Base-by-base conservation (phyloP, 371 early-diverging fungal genomes). In the Circinella umbellata region DNA sequence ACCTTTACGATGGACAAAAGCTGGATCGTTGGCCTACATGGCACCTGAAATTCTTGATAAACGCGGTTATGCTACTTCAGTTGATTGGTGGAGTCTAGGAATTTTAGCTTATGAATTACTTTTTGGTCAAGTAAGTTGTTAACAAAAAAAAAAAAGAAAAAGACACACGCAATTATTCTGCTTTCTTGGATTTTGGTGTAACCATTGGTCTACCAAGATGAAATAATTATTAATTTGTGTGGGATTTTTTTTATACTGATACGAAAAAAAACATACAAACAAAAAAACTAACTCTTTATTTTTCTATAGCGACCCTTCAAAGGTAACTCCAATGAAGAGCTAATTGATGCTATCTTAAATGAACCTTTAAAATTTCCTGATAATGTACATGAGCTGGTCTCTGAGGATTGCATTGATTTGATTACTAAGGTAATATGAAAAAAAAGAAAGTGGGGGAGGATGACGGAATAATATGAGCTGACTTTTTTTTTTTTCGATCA, bases 71-170 rank as follows among this genome's bases (percentile, higher is more conserved):
- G 75, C 80, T 38, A 80, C 80, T 42, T 80, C 89, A 0, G 89
- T 93, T 1, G 94, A 98, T 79, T 94, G 95, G 91, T 98, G 97
- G 98, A 87, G 91, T 69, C 72, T 96, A 17, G 97, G 96, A 3
- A 89, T 96, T 36, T 78, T 92, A 35, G 80, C 92, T 59, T 97
- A 90, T 79, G 95, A 97, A 80, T 67, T 93, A 17, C 69, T 92
- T 17, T 92, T 89, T 73, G 94, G 93, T 51, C 90, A 87, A 82
- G 90, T 90, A 81, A 20, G 34, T 38, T 51, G 27, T n/a, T n/a
- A 27, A 0, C 27, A 27, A 27, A 27, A 27, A 27, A 27, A 27
- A 27, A 27, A 27, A 27, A 27, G 2, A 27, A 27, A 27, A 27
- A 27, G 2, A 27, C 27, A 27, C 27, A 27, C 27, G 27, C 27